A percentile compares a stretch with the other conserved stretches of the same genome.
Conservation (phyloP, 495 filamentous ascomycete genomes). For the Parachaetomium inaequale region DNA sequence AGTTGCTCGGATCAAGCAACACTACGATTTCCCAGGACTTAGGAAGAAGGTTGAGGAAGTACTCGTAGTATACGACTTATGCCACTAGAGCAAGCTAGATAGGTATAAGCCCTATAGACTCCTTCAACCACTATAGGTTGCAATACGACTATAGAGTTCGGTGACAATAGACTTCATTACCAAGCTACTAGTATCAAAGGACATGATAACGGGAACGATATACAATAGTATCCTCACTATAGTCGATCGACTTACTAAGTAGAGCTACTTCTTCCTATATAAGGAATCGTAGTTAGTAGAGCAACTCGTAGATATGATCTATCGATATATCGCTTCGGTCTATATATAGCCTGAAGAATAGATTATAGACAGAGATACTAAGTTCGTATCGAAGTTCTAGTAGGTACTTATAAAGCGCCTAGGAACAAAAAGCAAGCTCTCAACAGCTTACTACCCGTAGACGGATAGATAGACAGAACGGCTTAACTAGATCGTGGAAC, state of each 20-base stretch:
- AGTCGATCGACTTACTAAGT: too few relatives aligned
- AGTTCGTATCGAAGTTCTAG: not conserved
- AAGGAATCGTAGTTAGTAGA: not conserved
- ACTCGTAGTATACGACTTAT: not conserved
- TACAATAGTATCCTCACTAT: constrained; percentile 11
- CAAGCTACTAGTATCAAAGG: not conserved
- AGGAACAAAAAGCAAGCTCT: too few relatives aligned
- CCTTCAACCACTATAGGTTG: not conserved
- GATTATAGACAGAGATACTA: not conserved
- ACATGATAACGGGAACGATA: constrained; percentile 17
- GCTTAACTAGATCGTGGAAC: too few relatives aligned
- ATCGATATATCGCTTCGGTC: too few relatives aligned
- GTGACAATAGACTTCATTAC: constrained; percentile 5
- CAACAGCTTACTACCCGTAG: too few relatives aligned
- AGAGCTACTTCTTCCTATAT: constrained; percentile 3
- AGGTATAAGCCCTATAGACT: not conserved
- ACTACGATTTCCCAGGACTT: not conserved
- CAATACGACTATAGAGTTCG: too few relatives aligned
- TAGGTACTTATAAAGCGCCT: not conserved
- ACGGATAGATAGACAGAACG: too few relatives aligned
- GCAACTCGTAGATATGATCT: not conserved
- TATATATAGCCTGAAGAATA: not conserved
- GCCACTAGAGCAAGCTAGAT: not conserved
- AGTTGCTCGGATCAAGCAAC: not conserved
- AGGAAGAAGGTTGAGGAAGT: not conserved